phyloP scores from a whole-genome alignment of 345 rosid genomes.

The Punica granatum region DNA sequence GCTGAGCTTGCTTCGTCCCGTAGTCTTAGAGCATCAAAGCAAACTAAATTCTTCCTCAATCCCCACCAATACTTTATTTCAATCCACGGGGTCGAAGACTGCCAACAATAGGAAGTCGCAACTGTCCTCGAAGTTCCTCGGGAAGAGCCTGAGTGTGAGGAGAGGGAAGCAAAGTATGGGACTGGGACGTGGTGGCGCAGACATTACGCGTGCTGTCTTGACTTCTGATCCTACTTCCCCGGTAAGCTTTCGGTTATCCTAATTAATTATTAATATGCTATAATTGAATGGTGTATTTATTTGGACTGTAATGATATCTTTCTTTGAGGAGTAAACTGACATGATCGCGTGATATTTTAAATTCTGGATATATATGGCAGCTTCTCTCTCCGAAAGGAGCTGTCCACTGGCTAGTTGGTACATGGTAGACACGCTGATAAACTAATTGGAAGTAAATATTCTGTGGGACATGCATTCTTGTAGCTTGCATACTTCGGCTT shows the following conservation, averaged over 20 bases:
- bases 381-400: not conserved
- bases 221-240: conserved; percentile 62
- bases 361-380: not conserved
- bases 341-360: not conserved
- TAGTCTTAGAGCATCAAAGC: conserved; percentile 47
- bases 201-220: conserved; percentile 58
- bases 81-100: conserved; percentile 31
- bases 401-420: not conserved
- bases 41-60: conserved; percentile 42
- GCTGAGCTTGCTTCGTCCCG: conserved; percentile 54
- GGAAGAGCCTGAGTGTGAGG: conserved; percentile 30
- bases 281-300: not conserved
- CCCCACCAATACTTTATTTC: conserved; percentile 36
- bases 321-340: not conserved
- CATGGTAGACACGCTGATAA: not conserved
- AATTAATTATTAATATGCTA: not conserved
- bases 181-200: conserved; percentile 23
- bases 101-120: conserved; percentile 25
- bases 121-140: conserved; percentile 34
- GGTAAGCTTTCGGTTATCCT: conserved; percentile 25
- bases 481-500: not conserved
- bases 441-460: not conserved
- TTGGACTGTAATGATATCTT: not conserved
- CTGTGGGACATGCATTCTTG: not conserved
- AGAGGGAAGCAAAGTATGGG: conserved; percentile 26